Percentiles rank a stretch among this genome's conserved stretches.
phyloP scores from a whole-genome alignment of 1,139 yeast genomes.

The Candida tetrigidarum region DNA sequence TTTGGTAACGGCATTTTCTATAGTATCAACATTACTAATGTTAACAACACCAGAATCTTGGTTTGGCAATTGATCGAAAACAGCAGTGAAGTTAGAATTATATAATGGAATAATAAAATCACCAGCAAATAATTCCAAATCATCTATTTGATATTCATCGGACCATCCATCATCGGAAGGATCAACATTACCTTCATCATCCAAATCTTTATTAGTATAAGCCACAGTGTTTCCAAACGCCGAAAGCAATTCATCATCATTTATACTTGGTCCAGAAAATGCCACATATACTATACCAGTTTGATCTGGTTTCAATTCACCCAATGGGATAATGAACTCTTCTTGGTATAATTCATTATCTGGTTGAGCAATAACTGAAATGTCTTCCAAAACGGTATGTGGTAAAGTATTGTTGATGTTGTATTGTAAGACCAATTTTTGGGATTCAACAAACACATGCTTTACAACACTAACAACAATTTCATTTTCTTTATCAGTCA shows the following conservation, averaged over 20 bases:
- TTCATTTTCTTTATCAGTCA: slow-evolving; percentile 94
- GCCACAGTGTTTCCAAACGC: slow-evolving; percentile 71
- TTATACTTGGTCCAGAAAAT: slow-evolving; percentile 57
- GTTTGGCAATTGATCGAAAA: slow-evolving; percentile 70
- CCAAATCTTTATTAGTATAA: slow-evolving; percentile 82
- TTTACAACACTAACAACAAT: slow-evolving; percentile 85
- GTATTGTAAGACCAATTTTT: slow-evolving; percentile 83
- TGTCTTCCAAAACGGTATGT: slow-evolving; percentile 76
- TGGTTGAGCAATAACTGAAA: slow-evolving; percentile 73
- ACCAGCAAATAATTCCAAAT: slow-evolving; percentile 74
- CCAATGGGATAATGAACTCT: slow-evolving; percentile 76
- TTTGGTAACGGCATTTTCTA: slow-evolving; percentile 43
- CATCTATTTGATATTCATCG: slow-evolving; percentile 92
- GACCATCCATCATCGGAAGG: slow-evolving; percentile 84
- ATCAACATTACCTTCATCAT: slow-evolving; percentile 69
- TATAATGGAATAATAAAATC: slow-evolving; percentile 82
- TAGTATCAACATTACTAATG: slow-evolving; percentile 35
- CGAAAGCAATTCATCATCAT: slow-evolving; percentile 49
- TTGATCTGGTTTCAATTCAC: slow-evolving; percentile 69
- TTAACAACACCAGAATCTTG: slow-evolving; percentile 37
- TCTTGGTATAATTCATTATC: slow-evolving; percentile 64
- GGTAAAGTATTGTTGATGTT: slow-evolving; percentile 84
- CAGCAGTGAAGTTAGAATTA: slow-evolving; percentile 73
- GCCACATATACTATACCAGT: slow-evolving; percentile 83
- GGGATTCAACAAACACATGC: slow-evolving; percentile 69